Percentiles rank a stretch among this genome's conserved stretches.
phyloP scores from a whole-genome alignment of 2,329 filamentous ascomycete species.

The Fonsecaea pedrosoi region DNA sequence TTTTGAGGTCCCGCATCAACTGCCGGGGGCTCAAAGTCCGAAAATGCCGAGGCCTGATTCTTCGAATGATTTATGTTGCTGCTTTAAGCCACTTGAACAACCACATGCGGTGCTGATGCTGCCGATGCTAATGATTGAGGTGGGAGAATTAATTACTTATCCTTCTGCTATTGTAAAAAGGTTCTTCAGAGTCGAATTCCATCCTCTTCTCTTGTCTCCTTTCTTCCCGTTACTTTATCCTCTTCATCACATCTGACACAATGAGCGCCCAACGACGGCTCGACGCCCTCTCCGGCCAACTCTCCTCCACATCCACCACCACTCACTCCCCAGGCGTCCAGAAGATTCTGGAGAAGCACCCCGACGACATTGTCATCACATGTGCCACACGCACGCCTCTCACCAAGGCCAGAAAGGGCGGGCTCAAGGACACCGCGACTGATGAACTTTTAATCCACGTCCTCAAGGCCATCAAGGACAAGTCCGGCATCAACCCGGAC shows the following conservation, averaged over 20 bases:
- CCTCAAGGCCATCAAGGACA: constrained; percentile 79
- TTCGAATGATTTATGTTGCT: neutral
- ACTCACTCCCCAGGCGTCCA: constrained; percentile 56
- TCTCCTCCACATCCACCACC: constrained; percentile 25
- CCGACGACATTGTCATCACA: constrained; percentile 83
- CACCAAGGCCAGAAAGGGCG: constrained; percentile 90
- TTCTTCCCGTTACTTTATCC: neutral
- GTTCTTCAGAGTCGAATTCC: neutral
- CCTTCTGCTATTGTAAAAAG: neutral
- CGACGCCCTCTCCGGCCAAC: constrained; percentile 34
- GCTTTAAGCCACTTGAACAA: constrained; percentile 8
- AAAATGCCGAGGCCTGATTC: constrained; percentile 15
- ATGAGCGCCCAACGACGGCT: constrained; percentile 35
- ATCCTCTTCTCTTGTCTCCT: neutral
- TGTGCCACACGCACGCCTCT: constrained; percentile 88
- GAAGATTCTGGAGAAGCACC: constrained; percentile 62
- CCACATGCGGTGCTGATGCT: neutral
- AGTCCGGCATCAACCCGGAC: constrained; percentile 84
- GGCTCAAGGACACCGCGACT: constrained; percentile 91
- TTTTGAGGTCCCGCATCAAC: constrained; percentile 11
- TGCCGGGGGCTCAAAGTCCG: constrained; percentile 1
- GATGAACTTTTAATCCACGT: constrained; percentile 84
- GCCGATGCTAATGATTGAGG: neutral
- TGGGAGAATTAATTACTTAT: constrained; percentile 2
- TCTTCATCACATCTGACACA: neutral